Percentiles rank a stretch among this genome's conserved stretches.
Evolutionary conservation across 345 rosid species (phyloP).

Genomic region (Kernera saxatilis): DNA sequence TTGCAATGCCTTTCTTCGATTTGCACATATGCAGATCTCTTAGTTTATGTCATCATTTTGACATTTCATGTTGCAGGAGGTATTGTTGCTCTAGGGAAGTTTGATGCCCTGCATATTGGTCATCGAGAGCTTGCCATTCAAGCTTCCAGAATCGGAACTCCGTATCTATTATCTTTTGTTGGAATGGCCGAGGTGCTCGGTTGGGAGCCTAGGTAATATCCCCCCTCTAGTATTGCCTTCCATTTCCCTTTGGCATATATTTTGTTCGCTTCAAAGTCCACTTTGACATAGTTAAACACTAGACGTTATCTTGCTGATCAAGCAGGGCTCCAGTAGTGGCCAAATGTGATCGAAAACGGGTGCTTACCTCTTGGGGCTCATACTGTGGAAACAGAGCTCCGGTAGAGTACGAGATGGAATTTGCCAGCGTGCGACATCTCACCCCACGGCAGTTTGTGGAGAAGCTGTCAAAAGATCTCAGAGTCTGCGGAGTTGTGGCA

Average conservation of each 20-base stretch:
- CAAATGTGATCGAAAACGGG: conserved; percentile 76
- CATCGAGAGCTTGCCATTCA: conserved; percentile 92
- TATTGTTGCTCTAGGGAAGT: conserved; percentile 90
- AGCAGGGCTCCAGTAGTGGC: conserved; percentile 82
- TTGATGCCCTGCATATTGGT: conserved; percentile 90
- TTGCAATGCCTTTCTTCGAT: neutral
- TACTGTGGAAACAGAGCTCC: conserved; percentile 65
- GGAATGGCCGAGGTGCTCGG: conserved; percentile 93
- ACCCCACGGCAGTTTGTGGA: conserved; percentile 81
- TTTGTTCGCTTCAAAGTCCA: neutral
- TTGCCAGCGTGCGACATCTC: conserved; percentile 78
- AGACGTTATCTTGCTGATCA: neutral
- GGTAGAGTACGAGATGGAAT: conserved; percentile 57
- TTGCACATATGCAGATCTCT: neutral
- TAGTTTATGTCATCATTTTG: neutral
- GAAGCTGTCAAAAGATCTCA: conserved; percentile 73
- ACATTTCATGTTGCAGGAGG: conserved; percentile 54
- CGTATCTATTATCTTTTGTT: conserved; percentile 76
- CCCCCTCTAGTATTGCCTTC: neutral
- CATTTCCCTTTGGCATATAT: neutral
- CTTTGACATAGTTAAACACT: neutral
- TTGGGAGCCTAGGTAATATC: conserved; percentile 80
- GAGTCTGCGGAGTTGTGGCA: conserved; percentile 80
- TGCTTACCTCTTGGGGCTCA: conserved; percentile 76
- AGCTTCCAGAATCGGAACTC: conserved; percentile 84